A percentile compares a stretch with the other conserved stretches of the same genome.
These are phyloP conservation scores for Phytophthora idaei DNA, from an alignment of 352 stramenopile species.

Conservation along the genomic window DNA sequence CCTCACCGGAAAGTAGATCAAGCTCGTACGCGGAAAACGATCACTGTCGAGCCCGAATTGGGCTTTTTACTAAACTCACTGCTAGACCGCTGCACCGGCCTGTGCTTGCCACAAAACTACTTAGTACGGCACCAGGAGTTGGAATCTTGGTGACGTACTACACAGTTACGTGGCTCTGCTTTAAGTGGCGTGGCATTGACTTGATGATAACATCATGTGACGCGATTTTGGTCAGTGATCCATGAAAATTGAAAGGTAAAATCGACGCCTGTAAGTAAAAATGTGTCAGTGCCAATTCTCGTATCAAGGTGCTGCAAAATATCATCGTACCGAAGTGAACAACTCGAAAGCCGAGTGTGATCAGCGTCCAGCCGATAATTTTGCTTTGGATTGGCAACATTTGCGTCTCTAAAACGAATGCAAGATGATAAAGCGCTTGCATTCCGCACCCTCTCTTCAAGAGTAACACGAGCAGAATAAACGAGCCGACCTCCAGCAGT, in stretches of 20 bases:
- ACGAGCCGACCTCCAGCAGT: conserved; percentile 32
- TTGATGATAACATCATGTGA: neutral
- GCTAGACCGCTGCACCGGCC: too few species aligned
- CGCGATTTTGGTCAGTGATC: neutral
- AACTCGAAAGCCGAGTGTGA: conserved; percentile 30
- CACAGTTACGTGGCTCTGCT: too few species aligned
- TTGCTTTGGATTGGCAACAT: conserved; percentile 34
- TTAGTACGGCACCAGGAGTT: too few species aligned
- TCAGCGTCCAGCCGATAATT: conserved; percentile 41
- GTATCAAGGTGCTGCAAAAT: neutral
- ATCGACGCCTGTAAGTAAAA: neutral
- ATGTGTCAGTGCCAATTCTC: neutral
- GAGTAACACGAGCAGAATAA: conserved; percentile 22
- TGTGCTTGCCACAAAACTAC: too few species aligned
- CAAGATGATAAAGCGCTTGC: conserved; percentile 35
- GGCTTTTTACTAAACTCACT: too few species aligned
- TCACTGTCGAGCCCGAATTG: too few species aligned
- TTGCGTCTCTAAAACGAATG: conserved; percentile 48
- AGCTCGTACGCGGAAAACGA: too few species aligned
- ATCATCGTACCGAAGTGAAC: conserved; percentile 33
- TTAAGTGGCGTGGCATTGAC: too few species aligned
- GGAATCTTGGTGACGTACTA: too few species aligned
- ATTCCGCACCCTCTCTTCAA: conserved; percentile 26
- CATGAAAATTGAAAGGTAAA: neutral
- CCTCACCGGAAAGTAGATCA: too few species aligned